These are phyloP conservation scores for Magnaporthiopsis poae DNA, from an alignment of 2,329 filamentous ascomycete genomes.

Conservation along the genomic window DNA sequence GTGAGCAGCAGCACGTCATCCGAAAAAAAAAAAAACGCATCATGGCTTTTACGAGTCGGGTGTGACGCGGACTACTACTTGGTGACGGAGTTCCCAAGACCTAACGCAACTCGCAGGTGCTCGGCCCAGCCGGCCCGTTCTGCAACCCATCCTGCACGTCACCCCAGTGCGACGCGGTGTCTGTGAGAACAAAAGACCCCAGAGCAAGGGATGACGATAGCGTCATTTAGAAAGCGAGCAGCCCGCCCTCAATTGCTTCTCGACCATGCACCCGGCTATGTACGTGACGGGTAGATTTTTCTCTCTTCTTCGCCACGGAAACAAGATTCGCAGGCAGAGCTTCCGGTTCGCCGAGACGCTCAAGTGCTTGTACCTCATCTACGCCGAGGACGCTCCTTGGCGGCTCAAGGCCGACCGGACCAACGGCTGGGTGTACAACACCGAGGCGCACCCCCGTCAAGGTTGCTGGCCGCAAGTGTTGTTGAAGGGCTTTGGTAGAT, in stretches of 20 bases:
- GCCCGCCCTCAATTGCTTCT: neutral
- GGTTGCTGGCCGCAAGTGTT: neutral
- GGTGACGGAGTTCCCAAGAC: no score
- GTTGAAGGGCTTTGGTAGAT: neutral
- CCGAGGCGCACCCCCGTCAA: slow-evolving; percentile 36
- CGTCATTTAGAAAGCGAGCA: neutral
- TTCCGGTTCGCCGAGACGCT: slow-evolving; percentile 82
- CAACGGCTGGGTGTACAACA: slow-evolving; percentile 43
- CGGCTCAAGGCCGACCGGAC: slow-evolving; percentile 35
- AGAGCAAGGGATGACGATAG: no score
- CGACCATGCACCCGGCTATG: neutral
- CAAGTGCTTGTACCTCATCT: slow-evolving; percentile 73
- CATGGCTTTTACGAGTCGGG: no score
- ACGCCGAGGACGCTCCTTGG: slow-evolving; percentile 47
- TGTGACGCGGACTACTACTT: neutral
- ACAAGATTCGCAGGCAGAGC: slow-evolving; percentile 65
- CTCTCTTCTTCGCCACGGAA: neutral
- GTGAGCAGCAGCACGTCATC: neutral
- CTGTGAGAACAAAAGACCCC: no score
- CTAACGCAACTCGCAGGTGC: no score
- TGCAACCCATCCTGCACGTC: no score
- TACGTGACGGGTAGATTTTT: neutral
- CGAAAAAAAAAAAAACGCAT: no score
- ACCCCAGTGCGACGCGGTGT: no score
- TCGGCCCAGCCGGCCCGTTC: no score